Evolutionary conservation across 805 yeast genomes (phyloP), one percentile per base, ranked within the genome.

Genomic region (Yamadazyma insecticola): DNA sequence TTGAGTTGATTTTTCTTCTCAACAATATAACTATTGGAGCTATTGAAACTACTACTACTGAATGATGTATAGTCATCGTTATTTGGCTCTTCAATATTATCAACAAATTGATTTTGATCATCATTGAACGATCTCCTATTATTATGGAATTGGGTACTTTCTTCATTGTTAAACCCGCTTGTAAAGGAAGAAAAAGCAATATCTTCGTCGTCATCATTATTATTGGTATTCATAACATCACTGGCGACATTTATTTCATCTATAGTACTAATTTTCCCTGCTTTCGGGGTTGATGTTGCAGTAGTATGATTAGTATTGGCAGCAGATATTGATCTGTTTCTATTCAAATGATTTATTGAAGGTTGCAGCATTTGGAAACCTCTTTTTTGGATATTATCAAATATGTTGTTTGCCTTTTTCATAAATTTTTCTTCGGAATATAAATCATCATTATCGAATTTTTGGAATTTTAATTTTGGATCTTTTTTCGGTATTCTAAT

Each of bases 271-370:
- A 47, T 35, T 29, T 46, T 57, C 23, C 44, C 42, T 8, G 49
- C 43, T 24, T 61, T 62, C 1, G 69, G 69, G 1, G 69, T 63
- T 10, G 67, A 61, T 1, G 70, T 63, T 1, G 65, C 60, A 2
- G 65, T 62, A 12, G 34, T 57, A 5, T 32, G 28, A 10, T 22
- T 33, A 13, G 25, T 22, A 11, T 16, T 27, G 11, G 32, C 22
- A 19, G 22, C 22, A 19, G 22, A 19, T 9, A 19, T 11, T 22
- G 25, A 22, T 11, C 13, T 10, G n/a, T 12, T 22, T 9, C 25
- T 22, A 22, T 12, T 22, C 13, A 12, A 12, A 23, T 13, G 20
- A 13, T 13, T 24, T 14, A 19, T 23, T 9, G 37, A 30, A 6
- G 40, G 35, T 26, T 38, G 34, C n/a, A 33, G 28, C 17, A 30